phyloP scores from a whole-genome alignment of 2,329 filamentous ascomycete genomes.

The Fusarium buxicola region DNA sequence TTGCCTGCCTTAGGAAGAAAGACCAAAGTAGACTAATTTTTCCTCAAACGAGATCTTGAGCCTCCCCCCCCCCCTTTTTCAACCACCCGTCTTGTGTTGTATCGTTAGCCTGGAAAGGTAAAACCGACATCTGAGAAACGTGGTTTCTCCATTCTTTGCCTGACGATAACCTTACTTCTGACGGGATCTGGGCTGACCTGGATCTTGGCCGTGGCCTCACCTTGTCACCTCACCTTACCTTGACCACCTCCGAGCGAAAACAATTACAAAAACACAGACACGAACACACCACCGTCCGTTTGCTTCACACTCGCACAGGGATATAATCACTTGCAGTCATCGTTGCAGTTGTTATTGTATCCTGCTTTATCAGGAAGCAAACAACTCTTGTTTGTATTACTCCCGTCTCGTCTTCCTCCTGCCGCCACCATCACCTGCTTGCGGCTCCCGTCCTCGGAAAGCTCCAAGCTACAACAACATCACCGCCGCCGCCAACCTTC shows the following conservation, averaged over 20 bases:
- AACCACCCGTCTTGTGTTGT: not conserved
- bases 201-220: slow-evolving; percentile 38
- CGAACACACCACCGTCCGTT: slow-evolving; percentile 23
- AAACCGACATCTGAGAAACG: slow-evolving; percentile 32
- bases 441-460: slow-evolving; percentile 13
- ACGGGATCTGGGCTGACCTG: slow-evolving; percentile 40
- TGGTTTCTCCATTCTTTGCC: slow-evolving; percentile 38
- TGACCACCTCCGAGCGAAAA: slow-evolving; percentile 13
- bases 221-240: slow-evolving; percentile 19
- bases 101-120: slow-evolving; percentile 1
- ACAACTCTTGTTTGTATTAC: slow-evolving; percentile 4
- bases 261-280: slow-evolving; percentile 11
- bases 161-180: slow-evolving; percentile 43
- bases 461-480: slow-evolving; percentile 17
- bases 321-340: slow-evolving; percentile 6
- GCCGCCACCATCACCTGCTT: slow-evolving; percentile 20
- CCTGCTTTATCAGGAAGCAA: not conserved
- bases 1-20: slow-evolving; percentile 25
- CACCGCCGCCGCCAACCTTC: slow-evolving; percentile 17
- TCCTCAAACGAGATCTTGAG: slow-evolving; percentile 1
- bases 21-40: slow-evolving; percentile 9
- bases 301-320: slow-evolving; percentile 27
- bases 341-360: slow-evolving; percentile 5
- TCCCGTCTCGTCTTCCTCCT: slow-evolving; percentile 14
- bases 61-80: not conserved